These are phyloP conservation scores for Agroathelia rolfsii DNA, from an alignment of 1,284 basidiomycete genomes.

Conservation along the genomic window DNA sequence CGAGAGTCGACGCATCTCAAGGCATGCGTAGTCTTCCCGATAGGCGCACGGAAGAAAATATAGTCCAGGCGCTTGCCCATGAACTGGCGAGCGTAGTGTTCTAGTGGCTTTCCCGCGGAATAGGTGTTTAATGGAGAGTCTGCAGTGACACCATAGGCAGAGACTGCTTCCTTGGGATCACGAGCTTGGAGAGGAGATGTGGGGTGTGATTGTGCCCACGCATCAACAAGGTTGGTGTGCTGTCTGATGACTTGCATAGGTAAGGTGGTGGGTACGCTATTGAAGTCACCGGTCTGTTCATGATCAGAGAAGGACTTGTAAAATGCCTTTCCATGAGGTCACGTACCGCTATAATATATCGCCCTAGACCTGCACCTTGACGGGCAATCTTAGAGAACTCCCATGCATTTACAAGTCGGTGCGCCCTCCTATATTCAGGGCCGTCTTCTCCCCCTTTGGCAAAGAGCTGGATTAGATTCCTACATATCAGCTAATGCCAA, in stretches of 20 bases:
- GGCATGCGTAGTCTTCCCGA: constrained; percentile 18
- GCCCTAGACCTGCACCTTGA: constrained; percentile 73
- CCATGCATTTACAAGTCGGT: constrained; percentile 92
- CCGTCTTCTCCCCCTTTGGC: constrained; percentile 84
- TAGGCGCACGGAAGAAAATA: constrained; percentile 80
- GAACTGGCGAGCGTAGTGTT: constrained; percentile 44
- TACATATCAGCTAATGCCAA: constrained; percentile 5
- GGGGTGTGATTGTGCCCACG: constrained; percentile 65
- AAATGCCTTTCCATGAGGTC: constrained; percentile 2
- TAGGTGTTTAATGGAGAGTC: constrained; percentile 91
- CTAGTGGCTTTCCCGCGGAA: constrained; percentile 65
- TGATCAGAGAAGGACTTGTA: constrained; percentile 12
- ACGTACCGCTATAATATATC: constrained; percentile 85
- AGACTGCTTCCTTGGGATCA: constrained; percentile 49
- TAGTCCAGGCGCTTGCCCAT: constrained; percentile 96
- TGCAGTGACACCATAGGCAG: constrained; percentile 77
- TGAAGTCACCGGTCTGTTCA: constrained; percentile 82
- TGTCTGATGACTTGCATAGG: constrained; percentile 79
- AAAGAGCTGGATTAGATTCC: constrained; percentile 57
- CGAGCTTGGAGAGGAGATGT: constrained; percentile 23
- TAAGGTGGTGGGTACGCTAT: constrained; percentile 81
- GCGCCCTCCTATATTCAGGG: constrained; percentile 71
- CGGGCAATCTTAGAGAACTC: constrained; percentile 80
- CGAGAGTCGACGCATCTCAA: constrained; percentile 51
- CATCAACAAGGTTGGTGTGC: constrained; percentile 67